Evolutionary conservation across 768 basidiomycete species (phyloP), one percentile per base, ranked within the genome.

Genomic region (Sistotremastrum suecicum): DNA sequence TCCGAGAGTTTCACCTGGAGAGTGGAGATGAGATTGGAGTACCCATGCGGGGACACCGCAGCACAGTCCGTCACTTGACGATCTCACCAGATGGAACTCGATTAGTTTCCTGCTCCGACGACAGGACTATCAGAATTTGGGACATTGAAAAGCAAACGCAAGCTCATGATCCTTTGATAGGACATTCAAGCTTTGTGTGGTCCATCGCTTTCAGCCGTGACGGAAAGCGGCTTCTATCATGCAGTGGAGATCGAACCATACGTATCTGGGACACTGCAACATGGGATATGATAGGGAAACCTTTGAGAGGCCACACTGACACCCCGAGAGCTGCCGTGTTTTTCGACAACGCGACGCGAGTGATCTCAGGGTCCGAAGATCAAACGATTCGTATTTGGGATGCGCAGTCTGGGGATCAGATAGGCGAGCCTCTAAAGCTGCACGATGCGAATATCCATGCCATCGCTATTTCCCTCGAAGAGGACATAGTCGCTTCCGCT

Each of bases 41-140:
- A 20, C 5, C 32, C 6, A 54, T 64, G 5, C 60, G 62, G 53
- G 45, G 2, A 20, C 53, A 58, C 40, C 34, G 40, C 5, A 41
- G 34, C 29, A 20, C 37, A 1, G 45, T 58, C 4, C 43, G 48
- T 31, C 41, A 51, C 5, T 46, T 56, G 8, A 43, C 49, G 4
- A 60, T 55, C 50, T 56, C 56, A 1, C 52, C 45, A n/a, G 39
- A 44, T 46, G 51, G 50, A 30, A 37, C 46, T 28, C 43, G 35
- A 8, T 28, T 51, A 48, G 50, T 37, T 7, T 50, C 48, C n/a
- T 37, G 49, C 28, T 49, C 48, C 28, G 7, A 11, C 6, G 48
- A 49, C 37, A 39, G 41, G 10, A 49, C 48, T 30, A 7, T 49
- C 8, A 11, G 48, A 28, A 32, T 49, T n/a, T 49, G 38, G 48